Base-by-base conservation (phyloP, 768 basidiomycete species). In the Coprinopsis cinerea region DNA sequence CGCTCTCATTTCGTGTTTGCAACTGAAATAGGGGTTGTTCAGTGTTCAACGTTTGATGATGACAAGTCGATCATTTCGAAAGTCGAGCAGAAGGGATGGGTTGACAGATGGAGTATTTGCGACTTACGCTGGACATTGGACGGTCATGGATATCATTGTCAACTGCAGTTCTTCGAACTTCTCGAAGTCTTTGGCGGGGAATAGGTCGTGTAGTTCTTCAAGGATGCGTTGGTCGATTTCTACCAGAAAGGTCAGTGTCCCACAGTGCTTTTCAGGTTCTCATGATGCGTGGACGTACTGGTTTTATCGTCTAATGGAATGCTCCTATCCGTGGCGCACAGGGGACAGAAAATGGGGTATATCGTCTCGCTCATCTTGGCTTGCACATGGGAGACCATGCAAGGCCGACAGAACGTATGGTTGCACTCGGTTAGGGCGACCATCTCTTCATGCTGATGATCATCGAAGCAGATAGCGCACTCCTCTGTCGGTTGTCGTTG, bases 41-140 rank as follows among this genome's bases (percentile, higher is more conserved):
- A 20, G n/a, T n/a, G n/a, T n/a, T n/a, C n/a, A n/a, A n/a, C n/a
- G n/a, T n/a, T n/a, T n/a, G n/a, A n/a, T n/a, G n/a, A n/a, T n/a
- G n/a, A n/a, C n/a, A n/a, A n/a, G n/a, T n/a, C n/a, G n/a, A n/a
- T n/a, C n/a, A 24, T 10, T 15, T 15, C 23, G 13, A 26, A 34
- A 34, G 9, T 34, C 9, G n/a, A n/a, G 30, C 9, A n/a, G 30
- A n/a, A 24, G 25, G 9, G 11, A 17, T 6, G 13, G 14, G 37
- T 17, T 44, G 4, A 24, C 14, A 22, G 17, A 36, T 2, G 14
- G 42, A 18, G 30, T 24, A 5, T 20, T 13, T 15, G 37, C n/a
- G 15, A 44, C 49, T 27, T 37, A 51, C 50, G 30, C 50, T 39
- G 50, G 50, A 41, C 50, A 51, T 26, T 51, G 44, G 27, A 51